Evolutionary conservation across 129 eudicot species (phyloP).

Genomic region (Ambrosia trifida): DNA sequence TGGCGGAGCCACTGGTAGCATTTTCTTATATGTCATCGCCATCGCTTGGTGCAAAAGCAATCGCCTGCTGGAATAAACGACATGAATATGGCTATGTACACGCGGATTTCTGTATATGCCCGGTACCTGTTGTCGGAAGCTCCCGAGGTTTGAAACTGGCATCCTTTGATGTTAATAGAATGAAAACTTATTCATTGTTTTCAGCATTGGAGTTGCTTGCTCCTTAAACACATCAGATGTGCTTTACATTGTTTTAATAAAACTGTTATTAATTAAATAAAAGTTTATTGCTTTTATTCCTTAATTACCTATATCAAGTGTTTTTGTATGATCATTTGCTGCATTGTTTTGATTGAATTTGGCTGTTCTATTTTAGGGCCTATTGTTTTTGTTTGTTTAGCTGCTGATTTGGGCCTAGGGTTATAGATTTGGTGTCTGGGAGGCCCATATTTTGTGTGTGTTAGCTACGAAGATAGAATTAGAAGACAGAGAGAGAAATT

Average conservation of each 20-base stretch:
- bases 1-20: slow-evolving; percentile 12
- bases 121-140: neutral
- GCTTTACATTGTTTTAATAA: neutral
- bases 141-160: neutral
- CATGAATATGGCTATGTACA: neutral
- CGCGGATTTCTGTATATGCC: neutral
- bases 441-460: too few relatives aligned
- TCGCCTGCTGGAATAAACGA: neutral
- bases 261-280: neutral
- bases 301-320: too few relatives aligned
- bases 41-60: slow-evolving; percentile 13
- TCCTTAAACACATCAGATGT: neutral
- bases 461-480: too few relatives aligned
- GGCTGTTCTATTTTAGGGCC: too few relatives aligned
- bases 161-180: slow-evolving; percentile 10
- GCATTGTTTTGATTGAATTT: too few relatives aligned
- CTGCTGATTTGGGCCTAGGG: too few relatives aligned
- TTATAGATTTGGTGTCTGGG: too few relatives aligned
- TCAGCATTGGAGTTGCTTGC: neutral
- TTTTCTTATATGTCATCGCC: slow-evolving; percentile 2
- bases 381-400: too few relatives aligned
- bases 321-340: too few relatives aligned
- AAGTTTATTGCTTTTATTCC: neutral
- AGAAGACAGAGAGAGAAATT: too few relatives aligned
- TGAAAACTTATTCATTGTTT: slow-evolving; percentile 7